phyloP scores from a whole-genome alignment of 495 filamentous ascomycete species.

The Filosporella fistucella region DNA sequence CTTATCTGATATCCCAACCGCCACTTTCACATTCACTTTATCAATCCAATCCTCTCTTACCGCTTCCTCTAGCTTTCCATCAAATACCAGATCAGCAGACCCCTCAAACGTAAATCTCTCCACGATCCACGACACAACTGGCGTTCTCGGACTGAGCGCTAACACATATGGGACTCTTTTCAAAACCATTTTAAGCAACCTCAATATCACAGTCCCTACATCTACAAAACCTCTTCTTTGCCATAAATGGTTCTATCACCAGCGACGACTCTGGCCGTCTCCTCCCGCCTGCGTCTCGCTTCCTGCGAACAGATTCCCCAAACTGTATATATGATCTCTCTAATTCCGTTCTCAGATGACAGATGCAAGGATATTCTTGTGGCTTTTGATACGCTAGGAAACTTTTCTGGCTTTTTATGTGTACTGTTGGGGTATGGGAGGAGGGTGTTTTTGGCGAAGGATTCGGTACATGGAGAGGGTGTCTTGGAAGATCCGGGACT shows the following conservation, averaged over 20 bases:
- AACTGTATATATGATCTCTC: constrained; percentile 2
- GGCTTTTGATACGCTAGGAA: background rate
- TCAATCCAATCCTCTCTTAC: background rate
- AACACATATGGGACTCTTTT: constrained; percentile 16
- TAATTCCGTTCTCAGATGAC: constrained; percentile 7
- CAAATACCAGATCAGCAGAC: background rate
- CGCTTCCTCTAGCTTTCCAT: background rate
- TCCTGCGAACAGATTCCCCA: constrained; percentile 12
- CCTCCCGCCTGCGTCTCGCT: constrained; percentile 19
- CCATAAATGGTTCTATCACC: background rate
- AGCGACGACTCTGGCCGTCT: constrained; percentile 4
- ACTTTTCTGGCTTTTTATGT: constrained; percentile 3
- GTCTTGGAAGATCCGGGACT: background rate
- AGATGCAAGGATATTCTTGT: background rate
- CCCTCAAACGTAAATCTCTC: background rate
- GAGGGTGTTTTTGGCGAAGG: constrained; percentile 6
- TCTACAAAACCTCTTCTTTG: background rate
- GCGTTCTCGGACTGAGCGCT: constrained; percentile 1
- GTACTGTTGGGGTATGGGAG: background rate
- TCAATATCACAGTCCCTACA: background rate
- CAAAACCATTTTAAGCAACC: background rate
- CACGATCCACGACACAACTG: background rate
- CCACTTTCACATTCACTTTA: background rate
- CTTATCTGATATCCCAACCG: too few relatives aligned
- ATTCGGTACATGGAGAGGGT: background rate